A percentile compares a stretch with the other conserved stretches of the same genome.
Evolutionary conservation across 225 moss, liverwort and hornwort genomes (phyloP).

Genomic region (Pleurozium schreberi): DNA sequence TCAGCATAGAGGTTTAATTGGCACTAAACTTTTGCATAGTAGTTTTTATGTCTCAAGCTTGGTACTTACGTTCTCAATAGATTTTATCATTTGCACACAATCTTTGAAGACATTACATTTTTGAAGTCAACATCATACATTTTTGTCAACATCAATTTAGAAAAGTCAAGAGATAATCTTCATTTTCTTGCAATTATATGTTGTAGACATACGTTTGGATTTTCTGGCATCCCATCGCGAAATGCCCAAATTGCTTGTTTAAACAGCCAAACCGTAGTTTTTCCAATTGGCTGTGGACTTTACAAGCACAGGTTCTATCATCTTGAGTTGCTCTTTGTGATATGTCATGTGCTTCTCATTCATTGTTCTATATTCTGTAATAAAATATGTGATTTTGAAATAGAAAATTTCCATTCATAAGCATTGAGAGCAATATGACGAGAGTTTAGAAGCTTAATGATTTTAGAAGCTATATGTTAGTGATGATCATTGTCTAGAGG

Average conservation of each 20-base stretch:
- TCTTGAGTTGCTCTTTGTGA: background rate
- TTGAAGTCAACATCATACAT: background rate
- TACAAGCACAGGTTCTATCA: slow-evolving; percentile 6
- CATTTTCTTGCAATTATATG: background rate
- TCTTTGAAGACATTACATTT: background rate
- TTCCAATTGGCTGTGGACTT: slow-evolving; percentile 38
- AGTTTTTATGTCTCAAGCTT: background rate
- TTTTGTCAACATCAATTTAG: background rate
- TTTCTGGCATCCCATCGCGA: slow-evolving; percentile 36
- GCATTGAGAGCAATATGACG: background rate
- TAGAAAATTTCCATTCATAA: background rate
- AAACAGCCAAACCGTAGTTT: slow-evolving; percentile 44
- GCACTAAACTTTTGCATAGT: background rate
- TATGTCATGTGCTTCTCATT: background rate
- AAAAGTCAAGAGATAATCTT: background rate
- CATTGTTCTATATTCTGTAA: background rate
- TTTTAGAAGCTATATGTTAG: background rate
- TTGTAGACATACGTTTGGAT: slow-evolving; percentile 61
- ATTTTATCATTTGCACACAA: background rate
- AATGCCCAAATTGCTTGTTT: slow-evolving; percentile 51
- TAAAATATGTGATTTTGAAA: background rate
- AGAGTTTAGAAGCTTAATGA: background rate
- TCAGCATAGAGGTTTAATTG: background rate
- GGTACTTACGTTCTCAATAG: background rate
- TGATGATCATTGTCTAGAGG: background rate